A percentile compares a stretch with the other conserved stretches of the same genome.
phyloP scores from a whole-genome alignment of 805 yeast genomes.

The Ogataea nakhonphanomensis region DNA sequence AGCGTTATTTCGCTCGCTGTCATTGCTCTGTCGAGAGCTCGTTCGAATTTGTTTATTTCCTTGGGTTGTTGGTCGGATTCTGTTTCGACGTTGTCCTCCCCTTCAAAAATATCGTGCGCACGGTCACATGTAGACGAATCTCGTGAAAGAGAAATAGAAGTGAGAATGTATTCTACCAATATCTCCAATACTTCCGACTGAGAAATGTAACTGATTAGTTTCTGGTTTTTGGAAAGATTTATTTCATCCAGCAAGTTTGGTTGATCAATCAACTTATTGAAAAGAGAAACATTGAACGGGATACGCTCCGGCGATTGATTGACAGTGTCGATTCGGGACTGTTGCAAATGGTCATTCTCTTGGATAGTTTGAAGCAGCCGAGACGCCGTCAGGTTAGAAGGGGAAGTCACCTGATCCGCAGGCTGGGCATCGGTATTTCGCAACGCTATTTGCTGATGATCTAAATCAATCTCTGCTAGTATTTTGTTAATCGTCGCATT shows the following conservation, averaged over 20 bases:
- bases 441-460: constrained; percentile 24
- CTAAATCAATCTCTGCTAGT: constrained; percentile 36
- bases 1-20: constrained; percentile 30
- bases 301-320: constrained; percentile 3
- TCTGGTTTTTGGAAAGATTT: constrained; percentile 33
- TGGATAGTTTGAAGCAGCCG: constrained; percentile 35
- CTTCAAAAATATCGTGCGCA: constrained; percentile 20
- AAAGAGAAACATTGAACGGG: constrained; percentile 24
- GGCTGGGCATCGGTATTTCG: constrained; percentile 2
- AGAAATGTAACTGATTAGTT: constrained; percentile 32
- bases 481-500: constrained; percentile 36
- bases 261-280: constrained; percentile 35
- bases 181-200: constrained; percentile 31
- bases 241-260: constrained; percentile 36
- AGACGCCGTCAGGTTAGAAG: constrained; percentile 30
- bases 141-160: constrained; percentile 24
- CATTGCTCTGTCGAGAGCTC: constrained; percentile 28
- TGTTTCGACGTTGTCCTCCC: constrained; percentile 18
- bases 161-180: constrained; percentile 30
- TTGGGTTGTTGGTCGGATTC: constrained; percentile 11
- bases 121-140: constrained; percentile 4
- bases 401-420: constrained; percentile 4
- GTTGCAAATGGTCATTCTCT: constrained; percentile 27
- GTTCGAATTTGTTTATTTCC: constrained; percentile 17
- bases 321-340: constrained; percentile 12